A percentile compares a stretch with the other conserved stretches of the same genome.
Conservation (phyloP, 2,329 filamentous ascomycete species). For the Epichloe sylvatica region DNA sequence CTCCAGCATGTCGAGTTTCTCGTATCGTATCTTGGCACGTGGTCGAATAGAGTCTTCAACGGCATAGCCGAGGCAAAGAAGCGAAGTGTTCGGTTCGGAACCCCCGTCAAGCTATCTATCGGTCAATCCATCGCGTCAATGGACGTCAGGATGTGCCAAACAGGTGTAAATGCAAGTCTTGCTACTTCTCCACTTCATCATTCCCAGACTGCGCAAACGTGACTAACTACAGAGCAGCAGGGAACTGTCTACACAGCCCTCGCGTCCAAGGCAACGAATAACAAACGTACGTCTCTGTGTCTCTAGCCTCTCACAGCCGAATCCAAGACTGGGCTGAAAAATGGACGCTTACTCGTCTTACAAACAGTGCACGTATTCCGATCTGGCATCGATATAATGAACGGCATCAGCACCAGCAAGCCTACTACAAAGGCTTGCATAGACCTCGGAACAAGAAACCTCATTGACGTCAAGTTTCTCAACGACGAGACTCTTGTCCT, state of each 20-base stretch:
- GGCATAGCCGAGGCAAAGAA: constrained; percentile 57
- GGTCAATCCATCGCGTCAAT: constrained; percentile 32
- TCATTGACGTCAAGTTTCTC: constrained; percentile 55
- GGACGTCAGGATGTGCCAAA: constrained; percentile 43
- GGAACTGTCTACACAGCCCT: constrained; percentile 28
- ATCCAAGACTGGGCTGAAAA: not conserved
- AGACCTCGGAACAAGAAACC: constrained; percentile 26
- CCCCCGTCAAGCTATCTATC: constrained; percentile 32
- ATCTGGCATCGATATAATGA: constrained; percentile 35
- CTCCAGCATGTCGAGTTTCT: constrained; percentile 51
- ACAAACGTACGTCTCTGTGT: constrained; percentile 19
- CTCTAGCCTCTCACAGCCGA: not conserved
- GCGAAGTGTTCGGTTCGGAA: constrained; percentile 53
- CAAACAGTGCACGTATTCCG: constrained; percentile 43
- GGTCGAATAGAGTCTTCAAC: constrained; percentile 48
- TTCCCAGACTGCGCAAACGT: not conserved
- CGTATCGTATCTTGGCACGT: constrained; percentile 40
- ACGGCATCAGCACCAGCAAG: constrained; percentile 41
- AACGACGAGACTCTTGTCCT: constrained; percentile 47
- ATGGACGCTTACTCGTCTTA: not conserved
- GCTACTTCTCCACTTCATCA: not conserved
- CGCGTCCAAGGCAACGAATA: constrained; percentile 22
- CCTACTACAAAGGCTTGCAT: constrained; percentile 27
- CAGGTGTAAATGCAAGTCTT: constrained; percentile 19
- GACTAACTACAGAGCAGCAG: constrained; percentile 14